Base-by-base conservation (phyloP, 2,329 filamentous ascomycete species). In the Didymella segeticola region DNA sequence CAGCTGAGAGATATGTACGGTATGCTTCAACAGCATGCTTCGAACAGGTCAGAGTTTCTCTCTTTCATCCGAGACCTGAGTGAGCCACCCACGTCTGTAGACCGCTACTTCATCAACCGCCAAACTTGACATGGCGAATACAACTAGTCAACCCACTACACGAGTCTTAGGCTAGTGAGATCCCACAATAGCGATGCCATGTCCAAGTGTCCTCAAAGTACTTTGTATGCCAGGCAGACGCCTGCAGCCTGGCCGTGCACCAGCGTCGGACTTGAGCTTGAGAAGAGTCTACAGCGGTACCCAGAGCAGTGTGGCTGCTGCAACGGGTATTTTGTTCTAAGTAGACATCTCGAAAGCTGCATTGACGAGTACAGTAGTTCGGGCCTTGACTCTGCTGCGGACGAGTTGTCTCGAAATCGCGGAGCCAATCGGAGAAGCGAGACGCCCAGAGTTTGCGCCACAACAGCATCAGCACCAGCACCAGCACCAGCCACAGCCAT, bases 311-410 rank as follows among this genome's bases (percentile, higher is more conserved):
- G 10, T 22, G n/a, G n/a, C n/a, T 11, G 33, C 34, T 12, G 34
- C 34, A 23, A 37, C 12, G 12, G 6, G 12, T 15, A 37, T n/a
- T n/a, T n/a, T n/a, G 30, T 45, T 2, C 38, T 9, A 14, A 29
- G 5, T 15, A 23, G 11, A 12, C 23, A 22, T 22, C n/a, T 39
- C n/a, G 9, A 29, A 14, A 33, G 43, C 23, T 25, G 51, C 51
- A 39, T 45, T 47, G 34, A 48, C 15, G 14, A 23, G 20, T 20
- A 43, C 46, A 23, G 20, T 20, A 43, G 51, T 48, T 36, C 41
- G 29, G 38, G 23, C 45, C 30, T 58, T 15, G 51, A 49, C 33
- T 49, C 25, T 60, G 53, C 60, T 53, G 57, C 57, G 43, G 57
- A 52, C 57, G 30, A 22, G 12, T 19, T 43, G 50, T 57, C 53